Conservation (phyloP, 768 basidiomycete genomes). For the Amanita molliuscula region DNA sequence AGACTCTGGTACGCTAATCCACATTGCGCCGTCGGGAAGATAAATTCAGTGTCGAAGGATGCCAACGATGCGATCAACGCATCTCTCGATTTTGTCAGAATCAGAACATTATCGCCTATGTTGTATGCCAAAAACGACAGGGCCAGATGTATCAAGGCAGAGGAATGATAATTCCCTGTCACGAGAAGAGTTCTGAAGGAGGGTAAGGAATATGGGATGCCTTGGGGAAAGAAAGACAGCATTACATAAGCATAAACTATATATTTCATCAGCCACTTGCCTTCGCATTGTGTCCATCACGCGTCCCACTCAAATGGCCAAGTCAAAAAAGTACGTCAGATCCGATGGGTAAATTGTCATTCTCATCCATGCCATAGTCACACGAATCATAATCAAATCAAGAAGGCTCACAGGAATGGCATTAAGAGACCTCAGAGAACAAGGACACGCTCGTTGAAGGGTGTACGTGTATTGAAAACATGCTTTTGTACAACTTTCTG, state of each 20-base stretch:
- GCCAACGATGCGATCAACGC: slow-evolving; percentile 29
- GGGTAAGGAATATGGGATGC: slow-evolving; percentile 37
- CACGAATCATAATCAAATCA: slow-evolving; percentile 93
- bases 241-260: slow-evolving; percentile 15
- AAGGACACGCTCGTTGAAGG: slow-evolving; percentile 75
- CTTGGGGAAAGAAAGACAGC: slow-evolving; percentile 27
- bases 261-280: slow-evolving; percentile 35
- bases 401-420: slow-evolving; percentile 97
- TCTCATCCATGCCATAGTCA: slow-evolving; percentile 37
- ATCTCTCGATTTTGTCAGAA: slow-evolving; percentile 46
- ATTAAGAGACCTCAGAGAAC: slow-evolving; percentile 76
- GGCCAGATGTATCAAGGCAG: slow-evolving; percentile 61
- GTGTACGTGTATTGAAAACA: slow-evolving; percentile 53
- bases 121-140: slow-evolving; percentile 34
- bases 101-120: slow-evolving; percentile 26
- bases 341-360: background rate
- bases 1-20: slow-evolving; percentile 19
- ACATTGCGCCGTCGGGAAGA: slow-evolving; percentile 28
- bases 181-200: slow-evolving; percentile 49
- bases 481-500: slow-evolving; percentile 5
- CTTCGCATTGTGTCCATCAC: slow-evolving; percentile 20
- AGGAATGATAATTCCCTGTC: slow-evolving; percentile 50
- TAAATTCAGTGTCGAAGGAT: slow-evolving; percentile 45
- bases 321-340: slow-evolving; percentile 82
- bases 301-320: no score